phyloP scores from a whole-genome alignment of 163 green algal genomes.

The Chlamydomonas reinhardtii region DNA sequence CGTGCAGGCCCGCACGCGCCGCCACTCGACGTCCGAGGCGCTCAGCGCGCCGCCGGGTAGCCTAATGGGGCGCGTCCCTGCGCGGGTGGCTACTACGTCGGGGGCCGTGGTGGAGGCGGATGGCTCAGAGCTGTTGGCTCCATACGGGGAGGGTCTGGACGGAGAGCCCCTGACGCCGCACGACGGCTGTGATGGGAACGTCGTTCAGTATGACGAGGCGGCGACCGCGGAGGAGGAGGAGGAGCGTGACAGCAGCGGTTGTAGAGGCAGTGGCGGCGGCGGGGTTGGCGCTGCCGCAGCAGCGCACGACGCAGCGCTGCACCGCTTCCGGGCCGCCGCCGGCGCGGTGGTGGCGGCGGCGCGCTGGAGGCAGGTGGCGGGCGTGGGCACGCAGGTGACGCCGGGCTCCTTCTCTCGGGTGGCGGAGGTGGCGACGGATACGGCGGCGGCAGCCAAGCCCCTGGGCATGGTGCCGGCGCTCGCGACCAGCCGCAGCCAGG shows the following conservation, averaged over 20 bases:
- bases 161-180: neutral
- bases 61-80: too few relatives aligned
- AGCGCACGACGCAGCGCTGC: neutral
- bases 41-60: too few relatives aligned
- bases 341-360: neutral
- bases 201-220: neutral
- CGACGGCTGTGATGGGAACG: neutral
- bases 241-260: neutral
- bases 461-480: slow-evolving; percentile 26
- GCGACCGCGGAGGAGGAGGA: neutral
- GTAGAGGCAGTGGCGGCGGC: too few relatives aligned
- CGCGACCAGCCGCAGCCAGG: slow-evolving; percentile 5
- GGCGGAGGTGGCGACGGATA: slow-evolving; percentile 15
- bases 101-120: too few relatives aligned
- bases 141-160: too few relatives aligned
- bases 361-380: neutral
- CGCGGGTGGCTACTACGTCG: too few relatives aligned
- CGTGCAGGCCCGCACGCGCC: too few relatives aligned
- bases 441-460: neutral
- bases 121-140: too few relatives aligned
- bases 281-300: too few relatives aligned
- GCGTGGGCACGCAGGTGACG: neutral
- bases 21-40: too few relatives aligned
- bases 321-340: neutral
- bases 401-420: slow-evolving; percentile 10